These are phyloP conservation scores for Xerocomellus amylosporus DNA, from an alignment of 768 basidiomycete genomes.

Conservation along the genomic window DNA sequence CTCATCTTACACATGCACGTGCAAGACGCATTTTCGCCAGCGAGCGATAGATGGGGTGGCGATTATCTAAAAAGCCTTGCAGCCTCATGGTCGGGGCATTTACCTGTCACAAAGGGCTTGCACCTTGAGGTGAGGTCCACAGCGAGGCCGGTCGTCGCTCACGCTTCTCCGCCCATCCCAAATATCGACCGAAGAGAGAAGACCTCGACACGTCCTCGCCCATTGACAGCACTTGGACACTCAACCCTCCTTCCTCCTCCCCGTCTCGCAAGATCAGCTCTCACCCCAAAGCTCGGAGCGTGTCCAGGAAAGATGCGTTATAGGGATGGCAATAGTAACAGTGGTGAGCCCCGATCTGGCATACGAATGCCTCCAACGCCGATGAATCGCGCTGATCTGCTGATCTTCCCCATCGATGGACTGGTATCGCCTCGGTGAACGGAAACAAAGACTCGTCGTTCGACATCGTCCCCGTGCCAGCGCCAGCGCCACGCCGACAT, in stretches of 20 bases:
- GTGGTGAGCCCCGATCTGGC: conserved; percentile 22
- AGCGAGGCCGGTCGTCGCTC: neutral
- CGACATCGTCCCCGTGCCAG: conserved; percentile 26
- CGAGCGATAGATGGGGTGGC: conserved; percentile 16
- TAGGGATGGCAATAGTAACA: conserved; percentile 27
- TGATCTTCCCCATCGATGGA: conserved; percentile 16
- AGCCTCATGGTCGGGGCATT: conserved; percentile 30
- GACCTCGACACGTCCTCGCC: neutral
- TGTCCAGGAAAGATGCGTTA: conserved; percentile 19
- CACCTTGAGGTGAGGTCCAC: conserved; percentile 8
- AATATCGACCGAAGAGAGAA: neutral
- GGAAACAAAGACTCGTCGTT: conserved; percentile 31
- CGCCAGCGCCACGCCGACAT: conserved; percentile 17
- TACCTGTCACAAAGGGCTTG: conserved; percentile 10
- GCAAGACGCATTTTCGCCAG: conserved; percentile 20
- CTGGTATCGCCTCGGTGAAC: neutral
- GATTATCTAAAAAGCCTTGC: conserved; percentile 28
- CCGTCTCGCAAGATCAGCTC: neutral
- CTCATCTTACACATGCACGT: conserved; percentile 17
- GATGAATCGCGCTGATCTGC: conserved; percentile 7
- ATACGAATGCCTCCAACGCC: neutral
- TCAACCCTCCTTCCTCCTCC: neutral
- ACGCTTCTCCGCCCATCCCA: neutral
- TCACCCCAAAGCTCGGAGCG: neutral
- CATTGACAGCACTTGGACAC: neutral